Evolutionary conservation across 2,329 filamentous ascomycete species (phyloP), one percentile per base, ranked within the genome.

Genomic region (Diplodia seriata): DNA sequence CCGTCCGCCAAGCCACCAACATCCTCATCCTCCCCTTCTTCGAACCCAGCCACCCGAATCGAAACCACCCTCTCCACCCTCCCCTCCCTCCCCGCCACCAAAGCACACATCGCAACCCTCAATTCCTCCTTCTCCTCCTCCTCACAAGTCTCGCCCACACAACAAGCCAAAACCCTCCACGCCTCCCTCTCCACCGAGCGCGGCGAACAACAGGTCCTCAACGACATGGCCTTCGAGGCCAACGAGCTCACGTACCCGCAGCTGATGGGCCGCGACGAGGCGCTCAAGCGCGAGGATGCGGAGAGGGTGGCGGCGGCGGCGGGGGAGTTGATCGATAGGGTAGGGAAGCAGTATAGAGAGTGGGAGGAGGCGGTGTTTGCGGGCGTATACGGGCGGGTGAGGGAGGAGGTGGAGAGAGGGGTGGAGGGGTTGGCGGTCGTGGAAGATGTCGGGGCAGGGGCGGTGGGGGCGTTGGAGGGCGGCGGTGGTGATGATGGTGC

Each of bases 241-340:
- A 82, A 86, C 66, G 82, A 86, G 70, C 86, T 87, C 54, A 85
- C 84, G 0, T 87, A 87, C 73, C 84, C 84, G 14, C 85, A 87
- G 59, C 85, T 87, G 71, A 83, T 82, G 47, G 79, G 79, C 18
- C 76, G 87, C 11, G 85, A 87, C 72, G 81, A 84, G 59, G 84
- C 86, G 36, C 86, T 86, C 71, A 85, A 85, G 68, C 80, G 83
- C 66, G 79, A 79, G 11, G 85, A 87, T n/a, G 64, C 20, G 1
- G 53, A 49, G 64, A 31, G 9, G 31, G 53, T 56, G 29, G 33
- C 29, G 53, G 38, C 11, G 14, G 85, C 87, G n/a, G 53, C 53
- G 5, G 54, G 20, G 54, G 23, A 9, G 29, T 7, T 20, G 20
- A 36, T 33, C 9, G 26, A 15, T 14, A 85, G 87, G 74, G 85